These are phyloP conservation scores for Entomortierella parvispora DNA, from an alignment of 192 early-diverging fungal species.

Conservation along the genomic window DNA sequence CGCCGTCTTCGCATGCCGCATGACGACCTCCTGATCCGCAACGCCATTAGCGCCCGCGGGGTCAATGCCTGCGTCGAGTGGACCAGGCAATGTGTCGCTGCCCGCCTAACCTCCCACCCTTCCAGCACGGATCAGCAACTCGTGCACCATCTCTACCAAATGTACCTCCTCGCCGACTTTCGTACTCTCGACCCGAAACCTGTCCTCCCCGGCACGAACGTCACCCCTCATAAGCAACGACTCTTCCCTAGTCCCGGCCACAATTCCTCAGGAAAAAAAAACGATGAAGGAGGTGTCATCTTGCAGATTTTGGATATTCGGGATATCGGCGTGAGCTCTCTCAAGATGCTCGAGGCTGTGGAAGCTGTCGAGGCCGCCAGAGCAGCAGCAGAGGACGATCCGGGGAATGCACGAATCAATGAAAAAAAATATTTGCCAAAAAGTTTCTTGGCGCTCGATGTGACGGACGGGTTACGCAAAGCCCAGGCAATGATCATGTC, in stretches of 20 bases:
- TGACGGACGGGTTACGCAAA: constrained; percentile 37
- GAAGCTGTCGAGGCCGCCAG: constrained; percentile 28
- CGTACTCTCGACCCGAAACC: constrained; percentile 30
- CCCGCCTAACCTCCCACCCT: neutral
- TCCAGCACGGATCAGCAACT: constrained; percentile 8
- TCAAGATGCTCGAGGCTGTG: constrained; percentile 33
- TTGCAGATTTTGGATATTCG: constrained; percentile 38
- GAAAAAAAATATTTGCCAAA: constrained; percentile 18
- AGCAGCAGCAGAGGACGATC: constrained; percentile 17
- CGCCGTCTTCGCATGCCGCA: constrained; percentile 5
- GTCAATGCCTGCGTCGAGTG: constrained; percentile 49
- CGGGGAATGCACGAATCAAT: constrained; percentile 19
- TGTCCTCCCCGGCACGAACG: constrained; percentile 16
- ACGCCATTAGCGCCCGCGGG: constrained; percentile 21
- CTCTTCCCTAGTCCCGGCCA: constrained; percentile 9
- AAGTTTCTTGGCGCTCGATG: constrained; percentile 16
- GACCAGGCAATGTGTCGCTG: constrained; percentile 42
- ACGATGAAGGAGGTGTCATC: constrained; percentile 15
- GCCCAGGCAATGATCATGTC: constrained; percentile 20
- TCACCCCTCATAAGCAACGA: constrained; percentile 29
- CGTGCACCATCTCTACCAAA: constrained; percentile 27
- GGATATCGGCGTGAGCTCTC: constrained; percentile 26
- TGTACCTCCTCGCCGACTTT: constrained; percentile 49
- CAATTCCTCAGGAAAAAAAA: neutral
- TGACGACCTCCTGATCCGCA: constrained; percentile 47